Conservation (phyloP, 306 rosid genomes). For the Acmispon strigosus region DNA sequence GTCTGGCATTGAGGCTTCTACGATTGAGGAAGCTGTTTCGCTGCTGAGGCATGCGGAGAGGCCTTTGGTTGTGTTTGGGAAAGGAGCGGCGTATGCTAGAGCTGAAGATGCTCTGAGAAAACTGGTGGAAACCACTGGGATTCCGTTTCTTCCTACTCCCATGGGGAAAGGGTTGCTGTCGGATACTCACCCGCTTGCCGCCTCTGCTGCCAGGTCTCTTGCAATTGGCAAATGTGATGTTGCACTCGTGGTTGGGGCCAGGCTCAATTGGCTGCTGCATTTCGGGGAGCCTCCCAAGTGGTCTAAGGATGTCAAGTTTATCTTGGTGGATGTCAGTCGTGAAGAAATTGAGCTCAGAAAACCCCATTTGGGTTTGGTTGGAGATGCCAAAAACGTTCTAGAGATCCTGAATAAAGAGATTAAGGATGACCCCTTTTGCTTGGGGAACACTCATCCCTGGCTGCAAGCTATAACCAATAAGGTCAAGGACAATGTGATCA, state of each 20-base stretch:
- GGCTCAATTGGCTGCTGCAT: slow-evolving; percentile 85
- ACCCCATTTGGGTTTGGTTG: slow-evolving; percentile 73
- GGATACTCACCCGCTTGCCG: slow-evolving; percentile 75
- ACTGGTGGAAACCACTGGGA: slow-evolving; percentile 73
- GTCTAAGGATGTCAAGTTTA: slow-evolving; percentile 77
- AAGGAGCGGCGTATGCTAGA: slow-evolving; percentile 84
- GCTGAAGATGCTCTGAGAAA: slow-evolving; percentile 56
- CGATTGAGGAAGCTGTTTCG: slow-evolving; percentile 45
- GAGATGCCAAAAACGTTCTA: slow-evolving; percentile 69
- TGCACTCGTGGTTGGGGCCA: slow-evolving; percentile 80
- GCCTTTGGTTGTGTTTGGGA: slow-evolving; percentile 84
- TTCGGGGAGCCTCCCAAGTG: slow-evolving; percentile 95
- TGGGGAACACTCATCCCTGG: slow-evolving; percentile 77
- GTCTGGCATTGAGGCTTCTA: background rate
- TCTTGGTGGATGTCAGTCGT: slow-evolving; percentile 62
- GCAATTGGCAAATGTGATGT: slow-evolving; percentile 94
- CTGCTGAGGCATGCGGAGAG: slow-evolving; percentile 57
- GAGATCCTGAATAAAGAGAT: slow-evolving; percentile 63
- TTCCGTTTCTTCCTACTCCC: slow-evolving; percentile 92
- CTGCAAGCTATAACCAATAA: slow-evolving; percentile 57
- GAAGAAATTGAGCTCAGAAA: slow-evolving; percentile 81
- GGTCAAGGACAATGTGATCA: slow-evolving; percentile 56
- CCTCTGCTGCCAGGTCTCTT: slow-evolving; percentile 83
- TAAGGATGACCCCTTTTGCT: slow-evolving; percentile 89
- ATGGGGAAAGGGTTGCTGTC: slow-evolving; percentile 89